Evolutionary conservation across 2,329 filamentous ascomycete genomes (phyloP), one percentile per base, ranked within the genome.

Genomic region (Alternaria infectoria): DNA sequence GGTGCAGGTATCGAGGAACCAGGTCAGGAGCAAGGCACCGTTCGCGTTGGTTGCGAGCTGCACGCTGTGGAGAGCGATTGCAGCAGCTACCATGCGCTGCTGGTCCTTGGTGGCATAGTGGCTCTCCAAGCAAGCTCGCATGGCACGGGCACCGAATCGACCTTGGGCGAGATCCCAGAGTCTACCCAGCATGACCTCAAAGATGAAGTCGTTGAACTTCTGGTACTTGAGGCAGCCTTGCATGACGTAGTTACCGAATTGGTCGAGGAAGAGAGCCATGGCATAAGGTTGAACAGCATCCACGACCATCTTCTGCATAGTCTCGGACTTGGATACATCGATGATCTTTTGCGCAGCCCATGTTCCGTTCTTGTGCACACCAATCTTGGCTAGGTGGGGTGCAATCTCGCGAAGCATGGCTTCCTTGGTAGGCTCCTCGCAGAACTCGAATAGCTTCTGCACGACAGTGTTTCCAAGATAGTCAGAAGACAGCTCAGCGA

Each of bases 281-380:
- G 92, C 93, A 81, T 96, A 97, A 1, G 93, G 90, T 4, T 91
- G 91, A 28, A 98, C 85, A 69, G 93, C 87, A 67, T 97, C 89
- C 26, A 96, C 91, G 75, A 99, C 95, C 82, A 93, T 84, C 50
- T 85, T 83, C 90, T 96, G 95, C 81, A 98, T 94, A 44, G 85
- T 83, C 6, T 91, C 89, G 1, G 91, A 93, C 81, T 96, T 93
- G 79, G 93, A 95, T 7, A 97, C 93, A 74, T 98, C 95, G 71
- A 99, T 98, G 75, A 99, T 98, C 86, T 98, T 99, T 82, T 99
- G 96, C 1, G 96, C 96, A 58, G 96, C 96, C 96, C 96, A 99
- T 1, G 96, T 99, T 66, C 96, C 96, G 75, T 99, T 99, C 87
- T 99, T 99, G 86, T 99, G 96, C 8, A 97, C 90, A 73, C 96